Base-by-base conservation (phyloP, 768 basidiomycete species). In the Boletus vermiculosoides region DNA sequence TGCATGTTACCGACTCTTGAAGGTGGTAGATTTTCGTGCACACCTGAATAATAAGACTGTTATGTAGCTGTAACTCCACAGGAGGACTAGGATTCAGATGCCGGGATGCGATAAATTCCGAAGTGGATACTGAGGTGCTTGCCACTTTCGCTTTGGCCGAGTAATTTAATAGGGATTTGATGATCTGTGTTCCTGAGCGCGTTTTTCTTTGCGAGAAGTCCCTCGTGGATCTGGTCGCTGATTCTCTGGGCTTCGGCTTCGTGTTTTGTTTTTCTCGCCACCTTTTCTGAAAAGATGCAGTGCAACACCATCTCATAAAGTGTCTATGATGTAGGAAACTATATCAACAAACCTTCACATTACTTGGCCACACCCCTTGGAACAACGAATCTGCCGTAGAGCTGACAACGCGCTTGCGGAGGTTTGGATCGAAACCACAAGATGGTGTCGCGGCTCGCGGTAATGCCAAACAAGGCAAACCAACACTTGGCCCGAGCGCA, bases 11-110 rank as follows among this genome's bases (percentile, higher is more conserved):
- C n/a, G n/a, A n/a, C n/a, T 20, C 73, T 86, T 86, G 44, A 87
- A 76, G 2, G 83, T 87, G 2, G 85, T 86, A 3, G 85, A 87
- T 72, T 88, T 87, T 15, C 86, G 86, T 85, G 72, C 46, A 8
- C 54, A 54, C 10, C n/a, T n/a, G n/a, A n/a, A 34, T 5, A 48
- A 44, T 54, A 50, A 49, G 33, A 34, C 5, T 30, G 41, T 56
- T n/a, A n/a, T n/a, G n/a, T 34, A 44, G 44, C 41, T 22, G 48
- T 30, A 6, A 47, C 6, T 15, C 28, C 18, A 20, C 25, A 30
- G 10, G n/a, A n/a, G n/a, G 23, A 22, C 25, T 15, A 37, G n/a
- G 22, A n/a, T 31, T 45, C 11, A 23, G 33, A 51, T n/a, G n/a
- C 25, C 40, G n/a, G 34, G 30, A 1, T n/a, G 12, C n/a, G 51